Percentiles rank a stretch among this genome's conserved stretches.
Conservation (phyloP, 495 filamentous ascomycete species). For the Hamigera avellanea region DNA sequence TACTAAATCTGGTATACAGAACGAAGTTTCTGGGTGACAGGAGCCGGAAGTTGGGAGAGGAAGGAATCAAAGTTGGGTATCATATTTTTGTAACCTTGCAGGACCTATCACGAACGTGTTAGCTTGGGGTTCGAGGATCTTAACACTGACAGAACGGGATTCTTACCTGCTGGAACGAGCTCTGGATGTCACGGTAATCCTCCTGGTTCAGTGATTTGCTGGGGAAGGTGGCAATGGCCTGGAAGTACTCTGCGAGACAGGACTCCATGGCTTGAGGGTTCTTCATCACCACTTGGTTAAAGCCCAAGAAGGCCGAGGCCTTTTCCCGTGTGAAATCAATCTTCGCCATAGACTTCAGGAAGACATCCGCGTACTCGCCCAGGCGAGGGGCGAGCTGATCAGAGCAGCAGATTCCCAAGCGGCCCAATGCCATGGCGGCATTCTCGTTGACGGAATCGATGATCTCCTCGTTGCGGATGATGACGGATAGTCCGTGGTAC, state of each 20-base stretch:
- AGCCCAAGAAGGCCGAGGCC: slow-evolving; percentile 82
- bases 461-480: slow-evolving; percentile 71
- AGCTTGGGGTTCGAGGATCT: too few relatives aligned
- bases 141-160: slow-evolving; percentile 14
- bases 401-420: slow-evolving; percentile 73
- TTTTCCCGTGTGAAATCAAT: slow-evolving; percentile 91
- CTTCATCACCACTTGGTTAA: slow-evolving; percentile 68
- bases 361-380: slow-evolving; percentile 66
- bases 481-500: slow-evolving; percentile 60
- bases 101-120: slow-evolving; percentile 47
- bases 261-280: slow-evolving; percentile 91
- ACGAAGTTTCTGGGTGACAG: slow-evolving; percentile 46
- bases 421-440: slow-evolving; percentile 83
- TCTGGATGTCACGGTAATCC: slow-evolving; percentile 38
- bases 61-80: slow-evolving; percentile 81
- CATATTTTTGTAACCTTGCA: slow-evolving; percentile 71
- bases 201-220: slow-evolving; percentile 43
- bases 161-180: slow-evolving; percentile 41
- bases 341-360: slow-evolving; percentile 69
- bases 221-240: slow-evolving; percentile 63
- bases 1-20: slow-evolving; percentile 33
- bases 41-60: slow-evolving; percentile 51
- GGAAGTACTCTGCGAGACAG: slow-evolving; percentile 71
- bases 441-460: slow-evolving; percentile 92
- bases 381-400: slow-evolving; percentile 71